These are phyloP conservation scores for Alternaria burnsii DNA, from an alignment of 2,329 filamentous ascomycete species.

Conservation along the genomic window DNA sequence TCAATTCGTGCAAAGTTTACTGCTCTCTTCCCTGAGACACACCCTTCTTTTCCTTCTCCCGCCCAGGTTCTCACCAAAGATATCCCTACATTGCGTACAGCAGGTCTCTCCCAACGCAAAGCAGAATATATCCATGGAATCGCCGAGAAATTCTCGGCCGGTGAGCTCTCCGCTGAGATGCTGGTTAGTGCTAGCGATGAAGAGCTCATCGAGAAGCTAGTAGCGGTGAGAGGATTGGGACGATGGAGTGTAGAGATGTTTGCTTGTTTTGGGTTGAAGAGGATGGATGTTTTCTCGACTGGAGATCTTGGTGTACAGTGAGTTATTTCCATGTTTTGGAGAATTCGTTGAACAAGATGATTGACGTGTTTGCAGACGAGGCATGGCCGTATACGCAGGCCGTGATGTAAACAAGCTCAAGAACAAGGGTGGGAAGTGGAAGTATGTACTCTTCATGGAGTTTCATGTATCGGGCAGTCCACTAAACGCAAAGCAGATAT, in stretches of 20 bases:
- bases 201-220: slow-evolving; percentile 81
- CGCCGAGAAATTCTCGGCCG: slow-evolving; percentile 78
- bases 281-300: slow-evolving; percentile 90
- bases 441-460: slow-evolving; percentile 52
- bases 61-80: slow-evolving; percentile 71
- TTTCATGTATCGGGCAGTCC: not conserved
- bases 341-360: no score
- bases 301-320: slow-evolving; percentile 92
- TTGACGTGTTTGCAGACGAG: slow-evolving; percentile 61
- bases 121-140: slow-evolving; percentile 93
- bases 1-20: slow-evolving; percentile 78
- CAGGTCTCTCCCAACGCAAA: slow-evolving; percentile 91
- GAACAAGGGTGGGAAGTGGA: slow-evolving; percentile 85
- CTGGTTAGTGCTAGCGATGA: slow-evolving; percentile 83
- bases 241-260: slow-evolving; percentile 93
- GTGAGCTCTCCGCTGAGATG: slow-evolving; percentile 78
- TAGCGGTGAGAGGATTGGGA: slow-evolving; percentile 85
- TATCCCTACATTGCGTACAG: slow-evolving; percentile 74
- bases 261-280: slow-evolving; percentile 91
- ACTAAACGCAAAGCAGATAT: slow-evolving; percentile 59
- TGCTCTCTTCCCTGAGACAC: slow-evolving; percentile 61
- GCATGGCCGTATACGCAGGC: slow-evolving; percentile 88
- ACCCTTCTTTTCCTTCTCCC: slow-evolving; percentile 74
- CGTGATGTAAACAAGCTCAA: slow-evolving; percentile 86
- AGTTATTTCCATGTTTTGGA: slow-evolving; percentile 40